Evolutionary conservation across 768 basidiomycete genomes (phyloP).

Genomic region (Leucocoprinus leucothites): DNA sequence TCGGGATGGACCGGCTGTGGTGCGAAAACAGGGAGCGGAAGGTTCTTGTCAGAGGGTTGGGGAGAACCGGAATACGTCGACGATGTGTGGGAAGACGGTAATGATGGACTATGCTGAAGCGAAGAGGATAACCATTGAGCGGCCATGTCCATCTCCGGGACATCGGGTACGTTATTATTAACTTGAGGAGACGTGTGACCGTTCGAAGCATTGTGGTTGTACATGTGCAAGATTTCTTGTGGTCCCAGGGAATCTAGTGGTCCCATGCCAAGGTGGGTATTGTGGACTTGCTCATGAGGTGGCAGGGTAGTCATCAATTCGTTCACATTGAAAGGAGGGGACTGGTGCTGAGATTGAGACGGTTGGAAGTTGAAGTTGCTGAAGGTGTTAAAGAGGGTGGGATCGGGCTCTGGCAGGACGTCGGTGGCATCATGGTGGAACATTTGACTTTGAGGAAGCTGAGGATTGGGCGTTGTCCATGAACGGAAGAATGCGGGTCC

Average conservation of each 20-base stretch:
- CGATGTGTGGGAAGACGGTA: constrained; percentile 10
- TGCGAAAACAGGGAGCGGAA: constrained; percentile 9
- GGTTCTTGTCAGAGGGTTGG: constrained; percentile 4
- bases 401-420: constrained; percentile 15
- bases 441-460: background rate
- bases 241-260: constrained; percentile 11
- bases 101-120: constrained; percentile 6
- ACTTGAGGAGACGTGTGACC: constrained; percentile 2
- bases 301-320: constrained; percentile 7
- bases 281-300: constrained; percentile 9
- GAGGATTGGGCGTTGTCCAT: constrained; percentile 4
- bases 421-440: constrained; percentile 14
- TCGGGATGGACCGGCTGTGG: constrained; percentile 8
- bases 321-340: constrained; percentile 8
- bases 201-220: background rate
- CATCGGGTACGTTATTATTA: constrained; percentile 7
- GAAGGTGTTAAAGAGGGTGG: constrained; percentile 14
- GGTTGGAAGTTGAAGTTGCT: constrained; percentile 8
- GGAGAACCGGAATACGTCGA: constrained; percentile 10
- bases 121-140: constrained; percentile 5
- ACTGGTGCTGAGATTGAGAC: constrained; percentile 6
- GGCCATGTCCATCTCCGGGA: constrained; percentile 9
- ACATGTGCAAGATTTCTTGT: constrained; percentile 5
- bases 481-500: constrained; percentile 15
- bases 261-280: constrained; percentile 4